These are phyloP conservation scores for Stagonosporopsis vannaccii DNA, from an alignment of 2,329 filamentous ascomycete species.

Conservation along the genomic window DNA sequence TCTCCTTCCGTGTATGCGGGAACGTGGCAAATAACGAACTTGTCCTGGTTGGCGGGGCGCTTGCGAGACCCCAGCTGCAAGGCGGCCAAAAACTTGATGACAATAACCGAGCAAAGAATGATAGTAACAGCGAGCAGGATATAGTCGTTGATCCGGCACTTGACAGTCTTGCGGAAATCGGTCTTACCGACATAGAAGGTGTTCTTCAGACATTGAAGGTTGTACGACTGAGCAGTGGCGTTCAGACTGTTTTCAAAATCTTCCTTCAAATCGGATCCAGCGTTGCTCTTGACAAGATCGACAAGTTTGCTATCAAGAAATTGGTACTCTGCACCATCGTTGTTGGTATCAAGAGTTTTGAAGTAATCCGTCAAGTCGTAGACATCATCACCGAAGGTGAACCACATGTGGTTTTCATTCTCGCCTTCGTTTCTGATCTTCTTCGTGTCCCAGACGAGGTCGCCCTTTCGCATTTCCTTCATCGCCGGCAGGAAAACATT, in stretches of 20 bases:
- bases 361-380: slow-evolving; percentile 96
- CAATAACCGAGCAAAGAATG: slow-evolving; percentile 79
- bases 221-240: slow-evolving; percentile 66
- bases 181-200: slow-evolving; percentile 82
- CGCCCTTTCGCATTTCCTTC: slow-evolving; percentile 84
- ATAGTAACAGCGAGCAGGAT: slow-evolving; percentile 88
- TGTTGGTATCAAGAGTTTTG: slow-evolving; percentile 70
- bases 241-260: slow-evolving; percentile 66
- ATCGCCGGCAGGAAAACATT: slow-evolving; percentile 78
- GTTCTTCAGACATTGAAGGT: slow-evolving; percentile 80
- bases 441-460: slow-evolving; percentile 74
- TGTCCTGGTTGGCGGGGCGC: slow-evolving; percentile 89
- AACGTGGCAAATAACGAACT: slow-evolving; percentile 98
- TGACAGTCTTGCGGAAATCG: slow-evolving; percentile 80
- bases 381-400: slow-evolving; percentile 75
- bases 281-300: slow-evolving; percentile 73
- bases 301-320: slow-evolving; percentile 77
- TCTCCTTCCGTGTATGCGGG: slow-evolving; percentile 98
- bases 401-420: slow-evolving; percentile 76
- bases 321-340: slow-evolving; percentile 64
- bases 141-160: slow-evolving; percentile 89
- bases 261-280: slow-evolving; percentile 79
- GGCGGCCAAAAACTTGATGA: slow-evolving; percentile 89
- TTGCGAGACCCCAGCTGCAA: slow-evolving; percentile 93
- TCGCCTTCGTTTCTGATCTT: slow-evolving; percentile 71